Evolutionary conservation across 495 filamentous ascomycete species (phyloP).

Genomic region (Neurospora discreta): DNA sequence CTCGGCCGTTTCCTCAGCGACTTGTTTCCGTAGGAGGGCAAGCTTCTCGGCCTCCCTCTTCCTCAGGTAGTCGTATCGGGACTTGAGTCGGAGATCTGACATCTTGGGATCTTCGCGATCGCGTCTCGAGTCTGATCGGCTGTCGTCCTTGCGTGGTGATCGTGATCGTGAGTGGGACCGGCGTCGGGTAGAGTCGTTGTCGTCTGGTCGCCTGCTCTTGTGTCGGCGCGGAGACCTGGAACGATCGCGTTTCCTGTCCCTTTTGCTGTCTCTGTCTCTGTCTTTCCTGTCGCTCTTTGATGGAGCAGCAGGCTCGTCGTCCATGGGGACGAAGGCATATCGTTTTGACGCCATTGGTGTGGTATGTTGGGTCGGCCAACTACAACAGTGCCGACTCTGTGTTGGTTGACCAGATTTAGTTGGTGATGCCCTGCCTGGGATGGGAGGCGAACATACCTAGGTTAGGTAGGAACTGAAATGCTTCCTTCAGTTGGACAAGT

Average conservation of each 20-base stretch:
- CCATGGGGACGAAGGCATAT: conserved; percentile 78
- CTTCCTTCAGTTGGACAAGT: not conserved
- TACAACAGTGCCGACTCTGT: not conserved
- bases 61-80: conserved; percentile 84
- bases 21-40: conserved; percentile 76
- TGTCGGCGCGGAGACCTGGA: conserved; percentile 19
- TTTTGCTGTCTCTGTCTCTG: conserved; percentile 37
- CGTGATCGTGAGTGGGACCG: conserved; percentile 12
- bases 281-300: conserved; percentile 40
- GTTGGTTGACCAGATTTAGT: not conserved
- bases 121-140: not conserved
- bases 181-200: conserved; percentile 17
- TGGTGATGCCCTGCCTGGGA: too few relatives aligned
- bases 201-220: conserved; percentile 21
- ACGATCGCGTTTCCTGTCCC: conserved; percentile 40
- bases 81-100: conserved; percentile 67
- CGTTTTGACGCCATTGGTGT: conserved; percentile 46
- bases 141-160: conserved; percentile 7
- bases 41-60: conserved; percentile 83
- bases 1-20: conserved; percentile 82
- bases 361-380: not conserved
- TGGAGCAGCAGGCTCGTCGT: conserved; percentile 52
- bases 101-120: conserved; percentile 39
- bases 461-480: not conserved
- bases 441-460: not conserved